Base-by-base conservation (phyloP, 2,329 filamentous ascomycete genomes). In the Fusarium sp. region DNA sequence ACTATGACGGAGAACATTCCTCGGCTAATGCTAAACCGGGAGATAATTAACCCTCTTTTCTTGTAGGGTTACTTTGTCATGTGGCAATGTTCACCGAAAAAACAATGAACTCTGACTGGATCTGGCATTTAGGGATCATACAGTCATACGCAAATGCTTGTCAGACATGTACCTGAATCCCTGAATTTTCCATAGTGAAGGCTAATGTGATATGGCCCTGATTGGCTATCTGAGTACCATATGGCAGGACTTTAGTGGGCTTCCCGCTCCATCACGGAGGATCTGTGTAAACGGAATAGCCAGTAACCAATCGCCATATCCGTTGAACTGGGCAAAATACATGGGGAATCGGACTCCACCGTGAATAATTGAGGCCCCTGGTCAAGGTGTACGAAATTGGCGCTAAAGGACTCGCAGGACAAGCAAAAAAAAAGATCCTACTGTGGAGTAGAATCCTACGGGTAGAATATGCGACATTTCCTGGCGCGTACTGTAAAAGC, bases 361-460 rank as follows among this genome's bases (percentile, higher is more conserved):
- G 20, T 20, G 20, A 20, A 20, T 20, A 20, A 20, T 20, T 20
- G 3, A 20, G 20, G 20, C 20, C 20, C 20, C 20, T 20, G 20
- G 20, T 20, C 20, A 20, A 20, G 20, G 20, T 4, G 20, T 30
- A 46, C n/a, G 22, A 37, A 28, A 22, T 3, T 20, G 7, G 14
- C 50, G 9, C 50, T 37, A 53, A 45, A 45, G 50, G 50, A 53
- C 50, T 53, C 30, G n/a, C 40, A 46, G 22, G 13, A 13, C 14
- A 22, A 20, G 20, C 4, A 20, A 20, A 13, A 20, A 24, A 24
- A 4, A 24, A 24, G 24, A 24, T 24, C 24, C 24, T 8, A 24
- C 24, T 24, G 24, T 24, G 20, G 24, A 4, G 24, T 24, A 24
- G 22, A 53, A 53, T 53, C 50, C 50, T 53, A 22, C 40, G 40